Evolutionary conservation across 139 green algal species (phyloP).

Genomic region (Micromonas pusilla): DNA sequence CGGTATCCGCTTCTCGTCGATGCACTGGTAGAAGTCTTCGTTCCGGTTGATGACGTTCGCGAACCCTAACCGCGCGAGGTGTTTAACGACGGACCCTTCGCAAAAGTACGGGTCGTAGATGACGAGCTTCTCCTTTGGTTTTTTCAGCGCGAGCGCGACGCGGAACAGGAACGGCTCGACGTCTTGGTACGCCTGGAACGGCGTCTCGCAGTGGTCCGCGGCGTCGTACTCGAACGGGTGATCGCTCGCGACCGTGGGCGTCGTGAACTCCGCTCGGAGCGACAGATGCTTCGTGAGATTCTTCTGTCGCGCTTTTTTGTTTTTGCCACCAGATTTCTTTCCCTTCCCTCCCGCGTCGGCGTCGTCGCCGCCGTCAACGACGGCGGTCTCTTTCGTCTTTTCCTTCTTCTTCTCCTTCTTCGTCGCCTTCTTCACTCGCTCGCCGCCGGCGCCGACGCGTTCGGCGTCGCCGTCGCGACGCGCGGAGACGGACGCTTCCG

Average conservation of each 20-base stretch:
- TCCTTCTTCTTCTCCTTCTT: not conserved
- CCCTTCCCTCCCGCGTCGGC: not conserved
- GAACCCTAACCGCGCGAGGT: slow-evolving; percentile 42
- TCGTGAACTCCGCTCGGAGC: not conserved
- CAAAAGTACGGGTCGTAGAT: slow-evolving; percentile 57
- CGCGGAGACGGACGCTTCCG: too few species aligned
- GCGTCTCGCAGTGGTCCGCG: slow-evolving; percentile 44
- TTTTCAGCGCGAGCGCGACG: slow-evolving; percentile 25
- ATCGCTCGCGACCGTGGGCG: not conserved
- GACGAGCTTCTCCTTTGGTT: slow-evolving; percentile 27
- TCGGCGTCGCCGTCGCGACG: too few species aligned
- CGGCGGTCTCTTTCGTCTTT: not conserved
- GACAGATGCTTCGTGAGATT: slow-evolving; percentile 7
- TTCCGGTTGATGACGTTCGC: slow-evolving; percentile 47
- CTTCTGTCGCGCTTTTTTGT: not conserved
- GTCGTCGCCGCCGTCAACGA: not conserved
- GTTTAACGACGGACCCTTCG: slow-evolving; percentile 34
- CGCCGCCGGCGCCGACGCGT: too few species aligned
- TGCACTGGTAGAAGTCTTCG: slow-evolving; percentile 51
- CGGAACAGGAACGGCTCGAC: slow-evolving; percentile 38
- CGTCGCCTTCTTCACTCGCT: not conserved
- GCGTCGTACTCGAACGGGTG: slow-evolving; percentile 38
- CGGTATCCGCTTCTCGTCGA: slow-evolving; percentile 28
- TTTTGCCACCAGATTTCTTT: too few species aligned
- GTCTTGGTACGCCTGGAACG: slow-evolving; percentile 41